Conservation (phyloP, 2,329 filamentous ascomycete species). For the Monilinia polystroma region DNA sequence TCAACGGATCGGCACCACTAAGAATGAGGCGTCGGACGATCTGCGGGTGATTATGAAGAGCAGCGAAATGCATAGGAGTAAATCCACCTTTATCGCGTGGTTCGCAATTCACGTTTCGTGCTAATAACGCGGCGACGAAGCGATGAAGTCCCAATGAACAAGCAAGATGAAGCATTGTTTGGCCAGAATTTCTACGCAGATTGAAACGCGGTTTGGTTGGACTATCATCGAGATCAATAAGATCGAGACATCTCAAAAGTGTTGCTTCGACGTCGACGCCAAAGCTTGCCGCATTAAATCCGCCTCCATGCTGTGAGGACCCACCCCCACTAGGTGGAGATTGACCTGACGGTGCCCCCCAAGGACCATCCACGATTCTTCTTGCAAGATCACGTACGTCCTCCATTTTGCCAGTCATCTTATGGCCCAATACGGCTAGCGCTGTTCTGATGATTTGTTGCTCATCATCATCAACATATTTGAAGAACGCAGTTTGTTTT, state of each 20-base stretch:
- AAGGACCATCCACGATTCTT: conserved; percentile 56
- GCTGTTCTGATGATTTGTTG: conserved; percentile 68
- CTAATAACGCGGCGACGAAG: conserved; percentile 74
- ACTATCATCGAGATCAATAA: conserved; percentile 76
- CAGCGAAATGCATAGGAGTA: conserved; percentile 78
- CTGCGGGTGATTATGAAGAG: conserved; percentile 71
- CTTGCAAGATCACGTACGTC: conserved; percentile 62
- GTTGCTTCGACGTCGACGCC: conserved; percentile 41
- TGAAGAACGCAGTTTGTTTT: conserved; percentile 59
- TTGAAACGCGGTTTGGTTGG: conserved; percentile 67
- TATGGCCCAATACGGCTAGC: conserved; percentile 61
- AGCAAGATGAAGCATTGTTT: conserved; percentile 79
- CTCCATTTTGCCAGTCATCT: conserved; percentile 62
- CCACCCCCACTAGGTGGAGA: conserved; percentile 48
- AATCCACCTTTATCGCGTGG: conserved; percentile 75
- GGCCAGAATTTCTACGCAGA: conserved; percentile 62
- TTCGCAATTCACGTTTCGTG: conserved; percentile 74
- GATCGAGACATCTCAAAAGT: conserved; percentile 71
- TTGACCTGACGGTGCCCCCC: conserved; percentile 47
- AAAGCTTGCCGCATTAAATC: conserved; percentile 43
- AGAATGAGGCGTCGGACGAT: conserved; percentile 75
- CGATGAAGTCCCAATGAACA: conserved; percentile 72
- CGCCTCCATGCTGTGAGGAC: conserved; percentile 45
- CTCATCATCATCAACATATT: conserved; percentile 71
- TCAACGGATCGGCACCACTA: conserved; percentile 68